Percentiles rank a stretch among this genome's conserved stretches.
Conservation (phyloP, 2,329 filamentous ascomycete species). For the Ploettnerulaceae sp. region DNA sequence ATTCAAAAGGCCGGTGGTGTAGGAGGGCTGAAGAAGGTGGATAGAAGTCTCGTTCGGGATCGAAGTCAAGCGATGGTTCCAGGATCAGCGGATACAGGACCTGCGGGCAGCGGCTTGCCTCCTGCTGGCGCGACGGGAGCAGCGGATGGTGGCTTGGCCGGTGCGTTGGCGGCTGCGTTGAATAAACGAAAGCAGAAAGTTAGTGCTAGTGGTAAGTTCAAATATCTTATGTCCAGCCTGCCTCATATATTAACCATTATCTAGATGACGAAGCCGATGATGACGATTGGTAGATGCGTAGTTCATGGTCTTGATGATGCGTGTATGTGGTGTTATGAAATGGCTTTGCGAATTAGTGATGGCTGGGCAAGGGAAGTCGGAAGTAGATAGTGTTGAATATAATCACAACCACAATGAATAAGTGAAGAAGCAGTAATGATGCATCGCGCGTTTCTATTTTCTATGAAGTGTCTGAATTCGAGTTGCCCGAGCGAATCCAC, state of each 20-base stretch:
- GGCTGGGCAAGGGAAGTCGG: constrained; percentile 6
- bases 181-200: constrained; percentile 90
- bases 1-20: constrained; percentile 68
- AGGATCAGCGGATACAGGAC: constrained; percentile 42
- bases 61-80: constrained; percentile 61
- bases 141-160: constrained; percentile 65
- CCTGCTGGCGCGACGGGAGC: constrained; percentile 48
- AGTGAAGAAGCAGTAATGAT: constrained; percentile 9
- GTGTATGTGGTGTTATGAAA: constrained; percentile 6
- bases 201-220: constrained; percentile 80
- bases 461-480: constrained; percentile 21
- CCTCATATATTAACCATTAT: constrained; percentile 24
- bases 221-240: constrained; percentile 3
- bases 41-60: constrained; percentile 64
- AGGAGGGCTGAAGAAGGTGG: constrained; percentile 69
- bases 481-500: not conserved
- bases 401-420: constrained; percentile 9
- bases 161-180: constrained; percentile 72
- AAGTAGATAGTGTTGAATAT: constrained; percentile 17
- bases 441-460: constrained; percentile 19
- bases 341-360: constrained; percentile 10
- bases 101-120: constrained; percentile 47
- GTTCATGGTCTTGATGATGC: constrained; percentile 9
- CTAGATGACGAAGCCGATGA: constrained; percentile 73
- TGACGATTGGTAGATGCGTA: constrained; percentile 55